Percentiles rank a stretch among this genome's conserved stretches.
phyloP scores from a whole-genome alignment of 2,329 filamentous ascomycete species.

The Trichoderma sp. region DNA sequence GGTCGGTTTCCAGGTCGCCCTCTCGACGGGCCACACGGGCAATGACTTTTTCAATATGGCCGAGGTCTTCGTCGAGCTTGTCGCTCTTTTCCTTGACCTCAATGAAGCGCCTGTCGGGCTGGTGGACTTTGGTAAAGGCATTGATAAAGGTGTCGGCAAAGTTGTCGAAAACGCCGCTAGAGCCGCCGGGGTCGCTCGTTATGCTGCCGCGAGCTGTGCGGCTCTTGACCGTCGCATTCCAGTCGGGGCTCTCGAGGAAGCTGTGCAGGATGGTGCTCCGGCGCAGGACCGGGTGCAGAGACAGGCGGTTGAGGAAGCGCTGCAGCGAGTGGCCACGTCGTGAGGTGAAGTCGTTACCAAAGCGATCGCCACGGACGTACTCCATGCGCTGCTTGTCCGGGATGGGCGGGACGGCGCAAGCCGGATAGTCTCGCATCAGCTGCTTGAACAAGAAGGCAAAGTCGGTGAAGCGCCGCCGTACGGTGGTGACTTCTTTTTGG shows the following conservation, averaged over 20 bases:
- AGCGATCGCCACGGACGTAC: conserved; percentile 94
- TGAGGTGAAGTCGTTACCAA: conserved; percentile 86
- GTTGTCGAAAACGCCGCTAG: conserved; percentile 82
- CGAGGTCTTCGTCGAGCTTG: conserved; percentile 91
- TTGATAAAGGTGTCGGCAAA: conserved; percentile 97
- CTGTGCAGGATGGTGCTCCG: conserved; percentile 78
- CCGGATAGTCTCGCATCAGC: conserved; percentile 81
- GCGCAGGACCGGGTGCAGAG: conserved; percentile 84
- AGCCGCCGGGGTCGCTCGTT: conserved; percentile 44
- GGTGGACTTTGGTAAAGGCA: conserved; percentile 94
- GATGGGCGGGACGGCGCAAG: conserved; percentile 87
- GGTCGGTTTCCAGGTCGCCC: conserved; percentile 81
- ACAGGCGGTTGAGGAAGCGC: conserved; percentile 82
- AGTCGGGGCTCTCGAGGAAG: conserved; percentile 90
- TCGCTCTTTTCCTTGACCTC: conserved; percentile 90
- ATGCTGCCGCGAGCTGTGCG: conserved; percentile 65
- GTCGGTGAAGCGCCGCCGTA: conserved; percentile 93
- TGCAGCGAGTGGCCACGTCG: conserved; percentile 86
- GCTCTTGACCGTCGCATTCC: conserved; percentile 92
- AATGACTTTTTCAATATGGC: conserved; percentile 93
- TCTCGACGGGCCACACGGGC: conserved; percentile 85
- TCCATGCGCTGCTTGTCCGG: conserved; percentile 99
- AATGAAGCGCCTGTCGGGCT: conserved; percentile 89
- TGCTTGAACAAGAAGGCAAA: conserved; percentile 96
- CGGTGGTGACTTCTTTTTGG: conserved; percentile 72